Conservation (phyloP, 2,329 filamentous ascomycete genomes). For the Chrysosporium keratinophilum region DNA sequence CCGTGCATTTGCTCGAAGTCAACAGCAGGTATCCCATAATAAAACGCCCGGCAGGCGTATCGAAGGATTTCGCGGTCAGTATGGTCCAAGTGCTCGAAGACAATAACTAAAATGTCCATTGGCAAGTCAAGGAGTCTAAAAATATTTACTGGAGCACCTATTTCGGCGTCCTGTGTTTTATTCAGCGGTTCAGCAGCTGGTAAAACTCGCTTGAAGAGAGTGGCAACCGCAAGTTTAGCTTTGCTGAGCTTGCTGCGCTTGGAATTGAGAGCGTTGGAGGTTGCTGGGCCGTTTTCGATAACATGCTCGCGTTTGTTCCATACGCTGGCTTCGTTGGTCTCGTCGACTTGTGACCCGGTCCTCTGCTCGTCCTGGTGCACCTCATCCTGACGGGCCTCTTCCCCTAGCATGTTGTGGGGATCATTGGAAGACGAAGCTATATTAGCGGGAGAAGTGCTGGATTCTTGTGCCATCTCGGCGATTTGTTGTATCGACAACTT, state of each 20-base stretch:
- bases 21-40: background rate
- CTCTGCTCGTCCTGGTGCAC: background rate
- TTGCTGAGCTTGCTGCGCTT: background rate
- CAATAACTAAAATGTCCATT: conserved; percentile 7
- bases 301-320: background rate
- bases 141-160: background rate
- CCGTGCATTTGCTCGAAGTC: background rate
- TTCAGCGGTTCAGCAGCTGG: background rate
- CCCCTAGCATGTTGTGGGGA: background rate
- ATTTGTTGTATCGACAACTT: too few relatives aligned
- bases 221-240: background rate
- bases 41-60: conserved; percentile 17
- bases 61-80: conserved; percentile 21
- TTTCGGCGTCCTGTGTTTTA: background rate
- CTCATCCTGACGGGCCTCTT: background rate
- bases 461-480: too few relatives aligned
- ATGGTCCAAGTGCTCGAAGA: conserved; percentile 17
- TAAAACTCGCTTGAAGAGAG: background rate
- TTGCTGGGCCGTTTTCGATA: background rate
- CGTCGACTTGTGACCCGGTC: background rate
- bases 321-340: background rate
- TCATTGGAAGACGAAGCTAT: too few relatives aligned
- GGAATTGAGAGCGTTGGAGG: background rate
- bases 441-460: too few relatives aligned
- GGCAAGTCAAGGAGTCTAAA: background rate